Evolutionary conservation across 164 flowering plant genomes (phyloP).

Genomic region (Taxillus chinensis): DNA sequence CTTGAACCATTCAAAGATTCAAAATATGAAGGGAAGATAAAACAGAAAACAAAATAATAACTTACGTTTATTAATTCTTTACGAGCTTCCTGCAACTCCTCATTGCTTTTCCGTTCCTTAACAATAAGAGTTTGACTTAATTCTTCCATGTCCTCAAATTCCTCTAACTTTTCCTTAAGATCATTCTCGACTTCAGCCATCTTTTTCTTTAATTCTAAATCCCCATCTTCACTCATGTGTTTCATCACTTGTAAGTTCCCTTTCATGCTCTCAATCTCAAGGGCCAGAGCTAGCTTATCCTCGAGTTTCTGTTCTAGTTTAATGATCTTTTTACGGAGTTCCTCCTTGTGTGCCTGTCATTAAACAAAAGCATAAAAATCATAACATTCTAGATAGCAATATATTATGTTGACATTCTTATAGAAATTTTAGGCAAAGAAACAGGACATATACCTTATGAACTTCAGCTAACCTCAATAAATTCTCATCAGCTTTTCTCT

Average conservation of each 20-base stretch:
- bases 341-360: conserved; percentile 54
- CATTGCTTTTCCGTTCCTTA: conserved; percentile 48
- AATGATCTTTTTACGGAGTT: conserved; percentile 34
- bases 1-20: no score
- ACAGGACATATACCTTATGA: conserved; percentile 43
- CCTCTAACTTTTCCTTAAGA: conserved; percentile 50
- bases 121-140: conserved; percentile 41
- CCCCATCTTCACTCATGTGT: conserved; percentile 48
- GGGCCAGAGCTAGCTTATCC: conserved; percentile 62
- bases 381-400: not conserved
- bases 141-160: conserved; percentile 27
- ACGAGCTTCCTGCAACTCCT: conserved; percentile 63
- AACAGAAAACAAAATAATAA: not conserved
- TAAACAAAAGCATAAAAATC: not conserved
- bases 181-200: conserved; percentile 25
- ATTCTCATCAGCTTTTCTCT: conserved; percentile 51
- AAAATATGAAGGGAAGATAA: no score
- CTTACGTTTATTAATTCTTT: conserved; percentile 46
- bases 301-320: conserved; percentile 55
- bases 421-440: not conserved
- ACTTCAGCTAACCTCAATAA: conserved; percentile 50
- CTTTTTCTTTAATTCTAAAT: conserved; percentile 29
- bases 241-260: conserved; percentile 59
- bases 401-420: not conserved
- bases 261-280: conserved; percentile 59